phyloP scores from a whole-genome alignment of 345 rosid genomes.

The Aquilaria yunnanensis region DNA sequence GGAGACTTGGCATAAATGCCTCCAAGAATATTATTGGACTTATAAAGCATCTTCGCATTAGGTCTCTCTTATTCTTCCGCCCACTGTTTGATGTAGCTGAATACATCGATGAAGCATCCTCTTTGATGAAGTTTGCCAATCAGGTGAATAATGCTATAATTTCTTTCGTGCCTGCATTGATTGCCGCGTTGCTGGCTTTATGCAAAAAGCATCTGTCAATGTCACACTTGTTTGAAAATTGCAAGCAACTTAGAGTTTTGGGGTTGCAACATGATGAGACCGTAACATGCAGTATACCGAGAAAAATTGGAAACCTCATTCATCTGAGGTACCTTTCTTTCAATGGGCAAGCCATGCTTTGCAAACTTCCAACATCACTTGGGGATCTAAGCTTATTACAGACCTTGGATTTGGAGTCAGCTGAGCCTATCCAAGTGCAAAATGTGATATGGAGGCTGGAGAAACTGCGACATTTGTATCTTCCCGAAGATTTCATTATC shows the following conservation, averaged over 20 bases:
- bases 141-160: no score
- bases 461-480: conserved; percentile 5
- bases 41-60: no score
- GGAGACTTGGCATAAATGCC: no score
- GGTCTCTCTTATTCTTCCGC: no score
- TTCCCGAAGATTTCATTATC: background rate
- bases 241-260: conserved; percentile 18
- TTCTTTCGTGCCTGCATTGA: no score
- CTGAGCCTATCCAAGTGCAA: background rate
- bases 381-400: background rate
- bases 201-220: background rate
- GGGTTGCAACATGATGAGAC: conserved; percentile 11
- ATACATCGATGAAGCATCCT: no score
- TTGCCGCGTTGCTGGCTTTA: no score
- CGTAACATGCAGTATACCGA: conserved; percentile 5
- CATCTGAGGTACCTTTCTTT: conserved; percentile 27
- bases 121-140: fast-evolving
- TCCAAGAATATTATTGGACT: no score
- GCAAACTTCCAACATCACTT: conserved; percentile 9
- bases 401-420: conserved; percentile 18
- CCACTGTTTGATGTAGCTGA: no score
- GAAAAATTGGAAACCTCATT: conserved; percentile 24
- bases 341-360: background rate
- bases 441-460: conserved; percentile 9
- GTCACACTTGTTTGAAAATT: conserved; percentile 8